Evolutionary conservation across 352 stramenopile genomes (phyloP), one percentile per base, ranked within the genome.

Genomic region (Phytopythium kandeliae): DNA sequence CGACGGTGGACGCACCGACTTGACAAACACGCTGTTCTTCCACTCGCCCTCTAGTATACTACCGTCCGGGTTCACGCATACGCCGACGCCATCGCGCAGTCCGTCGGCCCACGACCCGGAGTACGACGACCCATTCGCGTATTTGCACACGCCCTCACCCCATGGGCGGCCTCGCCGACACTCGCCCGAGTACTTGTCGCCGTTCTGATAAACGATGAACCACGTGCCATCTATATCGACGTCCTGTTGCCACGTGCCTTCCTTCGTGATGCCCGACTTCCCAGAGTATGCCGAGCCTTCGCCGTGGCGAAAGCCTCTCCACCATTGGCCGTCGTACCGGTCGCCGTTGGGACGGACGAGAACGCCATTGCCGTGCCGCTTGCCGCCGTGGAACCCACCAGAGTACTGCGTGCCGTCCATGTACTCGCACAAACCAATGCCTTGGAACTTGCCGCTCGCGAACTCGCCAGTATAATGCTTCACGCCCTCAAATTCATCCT

Each of bases 121-220:
- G 57, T 97, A 98, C 13, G 95, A 78, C 49, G 91, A 82, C 11
- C 92, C 91, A 47, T 96, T 96, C 22, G 79, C 65, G 28, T 97
- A 96, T 49, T 96, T 92, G 48, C 90, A 95, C 1, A 86, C 88
- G 1, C 95, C 95, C 51, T 84, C 65, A 11, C 80, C 80, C 75
- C 76, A 87, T 24, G 80, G 74, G 10, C 71, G 64, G 0, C 78
- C 76, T n/a, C 72, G 71, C 16, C 67, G 71, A 28, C 76, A 85
- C 15, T 68, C 55, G 17, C 80, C 80, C 17, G 71, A 80, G 63
- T 82, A 89, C 52, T 92, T 92, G 59, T 92, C 80, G n/a, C 72
- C 72, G 36, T 86, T 92, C 15, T 63, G 54, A 30, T 86, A 92
- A 17, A 66, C 54, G 9, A 92, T 67, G 30, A 89, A 76, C 80